These are phyloP conservation scores for Verticillium klebahnii DNA, from an alignment of 2,329 filamentous ascomycete genomes.

Conservation along the genomic window DNA sequence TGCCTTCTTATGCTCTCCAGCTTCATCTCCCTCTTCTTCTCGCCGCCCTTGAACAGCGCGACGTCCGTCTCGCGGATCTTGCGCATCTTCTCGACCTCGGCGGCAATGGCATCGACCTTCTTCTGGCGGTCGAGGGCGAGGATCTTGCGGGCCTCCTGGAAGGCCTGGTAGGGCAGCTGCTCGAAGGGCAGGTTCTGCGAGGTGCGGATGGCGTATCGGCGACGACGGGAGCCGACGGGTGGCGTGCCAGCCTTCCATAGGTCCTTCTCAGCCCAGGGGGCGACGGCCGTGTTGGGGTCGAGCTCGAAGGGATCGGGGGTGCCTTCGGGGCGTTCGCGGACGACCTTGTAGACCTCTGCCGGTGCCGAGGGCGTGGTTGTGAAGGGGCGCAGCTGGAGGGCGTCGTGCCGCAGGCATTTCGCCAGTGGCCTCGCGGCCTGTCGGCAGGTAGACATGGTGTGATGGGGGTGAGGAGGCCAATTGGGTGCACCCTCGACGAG, in stretches of 20 bases:
- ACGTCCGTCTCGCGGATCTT: slow-evolving; percentile 56
- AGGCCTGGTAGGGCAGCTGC: slow-evolving; percentile 93
- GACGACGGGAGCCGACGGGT: slow-evolving; percentile 79
- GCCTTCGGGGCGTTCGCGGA: slow-evolving; percentile 12
- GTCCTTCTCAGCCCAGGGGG: slow-evolving; percentile 58
- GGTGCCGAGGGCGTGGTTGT: slow-evolving; percentile 26
- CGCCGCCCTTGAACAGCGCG: slow-evolving; percentile 55
- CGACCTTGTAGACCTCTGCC: slow-evolving; percentile 19
- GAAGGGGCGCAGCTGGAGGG: slow-evolving; percentile 24
- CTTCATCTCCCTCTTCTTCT: slow-evolving; percentile 59
- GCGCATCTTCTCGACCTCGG: slow-evolving; percentile 64
- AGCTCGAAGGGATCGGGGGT: slow-evolving; percentile 37
- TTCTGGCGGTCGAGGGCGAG: slow-evolving; percentile 73
- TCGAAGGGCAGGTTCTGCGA: slow-evolving; percentile 76
- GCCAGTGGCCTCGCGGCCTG: slow-evolving; percentile 53
- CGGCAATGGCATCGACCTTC: slow-evolving; percentile 71
- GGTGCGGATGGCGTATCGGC: slow-evolving; percentile 66
- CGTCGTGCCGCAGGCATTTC: slow-evolving; percentile 44
- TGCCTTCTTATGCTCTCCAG: slow-evolving; percentile 66
- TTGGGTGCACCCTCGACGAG: neutral
- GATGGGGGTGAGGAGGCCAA: slow-evolving; percentile 1
- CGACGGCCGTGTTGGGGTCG: slow-evolving; percentile 66
- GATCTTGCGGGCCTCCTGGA: slow-evolving; percentile 89
- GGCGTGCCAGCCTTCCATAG: slow-evolving; percentile 64
- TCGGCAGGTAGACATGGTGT: slow-evolving; percentile 54